phyloP scores from a whole-genome alignment of 257 asterid species.

The Coffea canephora region DNA sequence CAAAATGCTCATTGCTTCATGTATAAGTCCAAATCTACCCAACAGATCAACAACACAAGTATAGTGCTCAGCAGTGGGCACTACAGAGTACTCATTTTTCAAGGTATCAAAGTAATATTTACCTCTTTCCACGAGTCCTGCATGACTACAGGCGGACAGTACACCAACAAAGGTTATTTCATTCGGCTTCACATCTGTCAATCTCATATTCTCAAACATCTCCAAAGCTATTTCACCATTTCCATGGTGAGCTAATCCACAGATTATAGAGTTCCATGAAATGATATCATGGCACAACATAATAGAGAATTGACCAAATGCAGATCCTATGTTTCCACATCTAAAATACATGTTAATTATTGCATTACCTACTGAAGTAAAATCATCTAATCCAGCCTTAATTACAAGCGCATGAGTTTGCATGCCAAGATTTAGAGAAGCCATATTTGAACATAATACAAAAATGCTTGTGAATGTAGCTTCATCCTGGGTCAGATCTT shows the following conservation, averaged over 20 bases:
- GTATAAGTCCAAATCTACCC: conserved; percentile 56
- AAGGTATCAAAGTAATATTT: conserved; percentile 41
- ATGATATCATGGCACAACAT: conserved; percentile 43
- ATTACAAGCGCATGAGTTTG: conserved; percentile 52
- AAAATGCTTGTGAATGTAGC: conserved; percentile 61
- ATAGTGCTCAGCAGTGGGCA: conserved; percentile 49
- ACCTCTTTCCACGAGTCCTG: conserved; percentile 54
- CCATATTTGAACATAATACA: conserved; percentile 47
- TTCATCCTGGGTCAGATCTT: conserved; percentile 38
- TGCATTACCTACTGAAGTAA: conserved; percentile 46
- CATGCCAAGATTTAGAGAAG: conserved; percentile 61
- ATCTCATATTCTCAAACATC: conserved; percentile 51
- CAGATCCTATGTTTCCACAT: conserved; percentile 55
- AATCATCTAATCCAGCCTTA: conserved; percentile 46
- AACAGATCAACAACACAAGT: conserved; percentile 61
- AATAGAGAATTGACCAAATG: conserved; percentile 39
- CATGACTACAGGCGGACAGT: conserved; percentile 63
- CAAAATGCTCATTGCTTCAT: conserved; percentile 46
- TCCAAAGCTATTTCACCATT: conserved; percentile 46
- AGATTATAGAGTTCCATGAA: conserved; percentile 66
- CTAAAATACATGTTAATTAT: conserved; percentile 57
- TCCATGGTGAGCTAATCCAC: conserved; percentile 67
- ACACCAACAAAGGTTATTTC: conserved; percentile 58
- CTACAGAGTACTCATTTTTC: conserved; percentile 41
- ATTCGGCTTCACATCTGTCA: conserved; percentile 44